phyloP scores from a whole-genome alignment of 2,329 filamentous ascomycete genomes.

The Raffaelea ambrosiae region DNA sequence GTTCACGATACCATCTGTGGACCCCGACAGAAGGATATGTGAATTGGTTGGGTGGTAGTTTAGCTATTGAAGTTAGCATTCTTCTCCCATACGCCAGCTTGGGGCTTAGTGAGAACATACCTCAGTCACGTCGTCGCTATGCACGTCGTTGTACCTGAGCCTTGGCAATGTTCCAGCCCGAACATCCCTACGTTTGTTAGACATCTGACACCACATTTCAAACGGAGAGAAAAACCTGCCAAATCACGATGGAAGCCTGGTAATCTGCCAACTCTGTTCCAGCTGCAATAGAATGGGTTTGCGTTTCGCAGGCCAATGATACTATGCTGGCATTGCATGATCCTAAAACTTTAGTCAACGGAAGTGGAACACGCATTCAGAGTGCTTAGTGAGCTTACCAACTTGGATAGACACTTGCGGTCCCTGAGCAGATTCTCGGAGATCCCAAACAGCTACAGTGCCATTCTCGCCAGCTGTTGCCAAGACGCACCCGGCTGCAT shows the following conservation, averaged over 20 bases:
- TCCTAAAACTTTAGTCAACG: conserved; percentile 13
- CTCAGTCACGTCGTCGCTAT: conserved; percentile 61
- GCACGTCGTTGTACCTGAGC: conserved; percentile 53
- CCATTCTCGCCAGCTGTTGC: conserved; percentile 68
- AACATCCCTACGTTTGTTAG: conserved; percentile 41
- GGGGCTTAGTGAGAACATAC: conserved; percentile 18
- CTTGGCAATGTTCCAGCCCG: conserved; percentile 37
- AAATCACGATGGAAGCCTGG: conserved; percentile 52
- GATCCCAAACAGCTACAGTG: conserved; percentile 56
- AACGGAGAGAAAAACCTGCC: conserved; percentile 30
- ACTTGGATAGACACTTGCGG: conserved; percentile 36
- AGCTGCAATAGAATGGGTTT: conserved; percentile 54
- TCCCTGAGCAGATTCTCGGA: conserved; percentile 33
- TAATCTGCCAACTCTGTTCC: conserved; percentile 65
- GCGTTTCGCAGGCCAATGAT: conserved; percentile 53
- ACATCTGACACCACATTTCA: not conserved
- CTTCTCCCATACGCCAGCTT: too few relatives aligned
- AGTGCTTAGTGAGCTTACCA: not conserved
- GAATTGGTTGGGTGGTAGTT: conserved; percentile 53
- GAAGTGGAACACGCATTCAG: not conserved
- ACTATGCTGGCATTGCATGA: conserved; percentile 33
- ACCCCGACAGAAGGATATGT: conserved; percentile 62
- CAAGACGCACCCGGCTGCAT: conserved; percentile 42
- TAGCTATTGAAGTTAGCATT: conserved; percentile 26
- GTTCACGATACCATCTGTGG: conserved; percentile 72